Evolutionary conservation across 2,329 filamentous ascomycete genomes (phyloP).

Genomic region (Exophiala xenobiotica): DNA sequence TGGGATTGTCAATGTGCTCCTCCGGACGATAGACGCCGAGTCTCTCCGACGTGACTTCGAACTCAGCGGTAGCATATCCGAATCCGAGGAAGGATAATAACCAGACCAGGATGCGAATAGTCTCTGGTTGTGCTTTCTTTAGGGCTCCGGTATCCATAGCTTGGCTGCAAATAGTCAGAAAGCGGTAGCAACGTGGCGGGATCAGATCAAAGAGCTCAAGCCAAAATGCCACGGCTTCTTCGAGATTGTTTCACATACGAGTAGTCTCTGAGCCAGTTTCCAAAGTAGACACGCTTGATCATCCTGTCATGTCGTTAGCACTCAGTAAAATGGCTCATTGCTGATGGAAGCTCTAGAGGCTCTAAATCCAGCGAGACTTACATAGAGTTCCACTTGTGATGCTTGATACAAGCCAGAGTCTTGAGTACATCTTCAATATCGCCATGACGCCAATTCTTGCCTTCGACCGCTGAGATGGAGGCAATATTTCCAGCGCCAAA

Average conservation of each 20-base stretch:
- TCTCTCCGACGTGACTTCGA: constrained; percentile 77
- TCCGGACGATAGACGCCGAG: constrained; percentile 79
- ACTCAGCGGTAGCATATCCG: constrained; percentile 82
- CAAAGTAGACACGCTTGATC: constrained; percentile 54
- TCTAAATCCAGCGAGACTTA: no score
- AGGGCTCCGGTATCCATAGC: constrained; percentile 77
- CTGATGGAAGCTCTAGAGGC: no score
- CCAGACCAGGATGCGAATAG: constrained; percentile 77
- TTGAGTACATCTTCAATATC: constrained; percentile 82
- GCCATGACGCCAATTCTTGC: constrained; percentile 55
- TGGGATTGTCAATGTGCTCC: constrained; percentile 65
- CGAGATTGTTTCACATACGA: no score
- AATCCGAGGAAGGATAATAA: constrained; percentile 78
- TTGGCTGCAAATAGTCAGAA: constrained; percentile 49
- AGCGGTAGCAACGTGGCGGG: no score
- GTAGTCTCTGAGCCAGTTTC: constrained; percentile 82
- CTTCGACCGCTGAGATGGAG: constrained; percentile 51
- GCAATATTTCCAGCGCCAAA: constrained; percentile 51
- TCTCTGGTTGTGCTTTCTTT: constrained; percentile 74
- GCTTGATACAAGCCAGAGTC: constrained; percentile 71
- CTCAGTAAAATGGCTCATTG: no score
- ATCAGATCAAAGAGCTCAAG: no score
- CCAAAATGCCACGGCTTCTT: background rate
- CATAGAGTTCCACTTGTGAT: constrained; percentile 81
- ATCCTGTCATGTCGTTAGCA: no score